Evolutionary conservation across 768 basidiomycete species (phyloP).

Genomic region (Pisolithus sp.): DNA sequence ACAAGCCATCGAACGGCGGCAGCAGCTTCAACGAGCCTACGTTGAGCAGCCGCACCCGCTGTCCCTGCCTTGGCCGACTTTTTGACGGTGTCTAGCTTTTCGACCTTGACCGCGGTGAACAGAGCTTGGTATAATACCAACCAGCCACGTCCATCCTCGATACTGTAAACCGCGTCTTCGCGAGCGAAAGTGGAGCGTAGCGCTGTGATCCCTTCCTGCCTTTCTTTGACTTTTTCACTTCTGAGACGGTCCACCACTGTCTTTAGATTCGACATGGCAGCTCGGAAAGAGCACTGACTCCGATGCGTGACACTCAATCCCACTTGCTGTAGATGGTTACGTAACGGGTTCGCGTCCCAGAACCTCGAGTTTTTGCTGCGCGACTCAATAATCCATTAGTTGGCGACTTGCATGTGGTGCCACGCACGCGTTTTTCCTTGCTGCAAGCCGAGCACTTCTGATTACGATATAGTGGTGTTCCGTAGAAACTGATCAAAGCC

Average conservation of each 20-base stretch:
- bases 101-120: slow-evolving; percentile 57
- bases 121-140: slow-evolving; percentile 65
- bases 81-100: slow-evolving; percentile 46
- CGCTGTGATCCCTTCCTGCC: slow-evolving; percentile 53
- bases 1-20: slow-evolving; percentile 67
- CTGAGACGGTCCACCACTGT: slow-evolving; percentile 45
- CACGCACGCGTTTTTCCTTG: too few species aligned
- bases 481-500: too few species aligned
- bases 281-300: not conserved
- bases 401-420: too few species aligned
- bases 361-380: too few species aligned
- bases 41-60: slow-evolving; percentile 40
- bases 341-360: too few species aligned
- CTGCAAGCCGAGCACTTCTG: too few species aligned
- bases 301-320: too few species aligned
- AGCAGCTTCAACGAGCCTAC: slow-evolving; percentile 62
- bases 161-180: slow-evolving; percentile 36
- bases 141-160: slow-evolving; percentile 46
- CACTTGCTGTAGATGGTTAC: too few species aligned
- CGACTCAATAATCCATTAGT: too few species aligned
- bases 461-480: too few species aligned
- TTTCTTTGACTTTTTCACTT: slow-evolving; percentile 62
- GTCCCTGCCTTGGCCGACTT: slow-evolving; percentile 35
- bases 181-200: slow-evolving; percentile 48
- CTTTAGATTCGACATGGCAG: slow-evolving; percentile 37